Percentiles rank a stretch among this genome's conserved stretches.
Conservation (phyloP, 1,284 basidiomycete genomes). For the Pseudozyma tsukubaensis region DNA sequence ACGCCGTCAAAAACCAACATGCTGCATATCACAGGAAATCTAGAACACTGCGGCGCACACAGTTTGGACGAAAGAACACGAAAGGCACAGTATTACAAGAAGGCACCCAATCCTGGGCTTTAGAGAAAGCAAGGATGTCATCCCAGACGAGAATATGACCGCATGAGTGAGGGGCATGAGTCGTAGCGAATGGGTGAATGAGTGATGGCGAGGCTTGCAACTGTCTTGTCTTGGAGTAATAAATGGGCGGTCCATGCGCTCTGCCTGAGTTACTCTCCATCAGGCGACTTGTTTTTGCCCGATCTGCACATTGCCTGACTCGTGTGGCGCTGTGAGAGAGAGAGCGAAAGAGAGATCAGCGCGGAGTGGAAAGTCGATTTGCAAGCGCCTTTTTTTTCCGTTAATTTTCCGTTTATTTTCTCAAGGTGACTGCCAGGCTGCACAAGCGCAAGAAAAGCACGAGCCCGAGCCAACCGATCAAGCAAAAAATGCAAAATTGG, state of each 20-base stretch:
- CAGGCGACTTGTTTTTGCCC: not conserved
- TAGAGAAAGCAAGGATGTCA: too few relatives aligned
- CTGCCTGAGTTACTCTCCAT: not conserved
- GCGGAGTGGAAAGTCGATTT: not conserved
- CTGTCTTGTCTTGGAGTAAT: too few relatives aligned
- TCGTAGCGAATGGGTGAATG: not conserved
- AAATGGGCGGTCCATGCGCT: not conserved
- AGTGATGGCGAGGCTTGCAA: not conserved
- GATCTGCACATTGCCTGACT: not conserved
- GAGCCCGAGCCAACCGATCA: conserved; percentile 2
- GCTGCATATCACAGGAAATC: too few relatives aligned
- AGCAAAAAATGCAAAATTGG: not conserved
- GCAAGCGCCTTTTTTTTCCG: not conserved
- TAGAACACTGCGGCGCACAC: too few relatives aligned
- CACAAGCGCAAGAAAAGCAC: not conserved
- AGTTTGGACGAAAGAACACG: too few relatives aligned
- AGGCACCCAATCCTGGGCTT: too few relatives aligned
- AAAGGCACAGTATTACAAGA: too few relatives aligned
- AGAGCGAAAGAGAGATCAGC: not conserved
- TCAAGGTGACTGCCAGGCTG: not conserved
- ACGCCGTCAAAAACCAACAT: too few relatives aligned
- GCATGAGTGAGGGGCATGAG: too few relatives aligned
- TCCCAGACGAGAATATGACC: too few relatives aligned
- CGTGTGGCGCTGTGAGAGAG: not conserved
- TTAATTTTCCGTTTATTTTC: not conserved